Evolutionary conservation across 2,329 filamentous ascomycete species (phyloP).

Genomic region (Zasmidium cellare): DNA sequence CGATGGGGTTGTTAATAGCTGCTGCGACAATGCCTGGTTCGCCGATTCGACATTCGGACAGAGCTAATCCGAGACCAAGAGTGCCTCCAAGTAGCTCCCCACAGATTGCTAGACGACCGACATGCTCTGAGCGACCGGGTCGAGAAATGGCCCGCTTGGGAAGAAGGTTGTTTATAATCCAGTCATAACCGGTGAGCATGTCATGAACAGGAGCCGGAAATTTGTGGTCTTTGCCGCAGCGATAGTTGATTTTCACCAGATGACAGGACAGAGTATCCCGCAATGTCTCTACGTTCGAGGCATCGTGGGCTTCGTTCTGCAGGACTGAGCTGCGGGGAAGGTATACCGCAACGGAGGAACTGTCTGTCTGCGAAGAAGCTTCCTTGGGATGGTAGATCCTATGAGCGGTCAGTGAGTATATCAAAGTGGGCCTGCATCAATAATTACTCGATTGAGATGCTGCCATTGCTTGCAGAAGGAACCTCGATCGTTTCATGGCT

Average conservation of each 20-base stretch:
- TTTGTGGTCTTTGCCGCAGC: slow-evolving; percentile 36
- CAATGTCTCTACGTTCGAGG: slow-evolving; percentile 35
- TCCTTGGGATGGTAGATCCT: slow-evolving; percentile 21
- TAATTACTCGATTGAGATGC: slow-evolving; percentile 42
- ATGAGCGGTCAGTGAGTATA: not conserved
- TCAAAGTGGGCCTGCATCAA: not conserved
- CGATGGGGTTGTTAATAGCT: slow-evolving; percentile 48
- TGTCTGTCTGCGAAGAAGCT: slow-evolving; percentile 24
- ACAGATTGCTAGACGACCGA: slow-evolving; percentile 44
- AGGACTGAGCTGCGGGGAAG: slow-evolving; percentile 45
- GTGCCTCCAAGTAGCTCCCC: slow-evolving; percentile 51
- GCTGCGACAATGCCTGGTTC: slow-evolving; percentile 45
- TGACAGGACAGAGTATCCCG: slow-evolving; percentile 39
- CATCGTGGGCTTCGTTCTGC: slow-evolving; percentile 31
- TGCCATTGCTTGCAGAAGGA: slow-evolving; percentile 45
- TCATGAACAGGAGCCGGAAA: slow-evolving; percentile 51
- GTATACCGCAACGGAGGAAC: slow-evolving; percentile 36
- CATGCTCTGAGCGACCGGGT: slow-evolving; percentile 26
- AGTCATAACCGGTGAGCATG: slow-evolving; percentile 49
- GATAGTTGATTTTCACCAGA: slow-evolving; percentile 49
- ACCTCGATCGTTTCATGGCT: slow-evolving; percentile 6
- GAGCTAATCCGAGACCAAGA: slow-evolving; percentile 49
- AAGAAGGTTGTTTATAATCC: slow-evolving; percentile 43
- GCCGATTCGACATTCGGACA: slow-evolving; percentile 51
- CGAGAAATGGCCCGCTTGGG: slow-evolving; percentile 28